These are phyloP conservation scores for Cephaloascus fragrans DNA, from an alignment of 805 yeast genomes.

Conservation along the genomic window DNA sequence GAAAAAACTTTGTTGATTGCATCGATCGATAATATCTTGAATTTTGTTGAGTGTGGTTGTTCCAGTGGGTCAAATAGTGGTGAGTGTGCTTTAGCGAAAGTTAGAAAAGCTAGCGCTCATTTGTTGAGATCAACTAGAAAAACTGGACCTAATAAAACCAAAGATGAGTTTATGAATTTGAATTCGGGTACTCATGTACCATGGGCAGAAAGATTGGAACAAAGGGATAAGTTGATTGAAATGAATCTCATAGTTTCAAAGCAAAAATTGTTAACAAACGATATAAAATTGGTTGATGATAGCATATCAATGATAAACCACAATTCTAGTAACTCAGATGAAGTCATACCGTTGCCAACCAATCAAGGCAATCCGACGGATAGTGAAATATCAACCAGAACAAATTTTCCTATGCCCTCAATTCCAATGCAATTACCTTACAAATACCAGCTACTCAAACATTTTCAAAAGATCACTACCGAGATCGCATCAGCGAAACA, in stretches of 20 bases:
- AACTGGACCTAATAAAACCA: slow-evolving; percentile 19
- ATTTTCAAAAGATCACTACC: slow-evolving; percentile 1
- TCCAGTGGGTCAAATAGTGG: slow-evolving; percentile 24
- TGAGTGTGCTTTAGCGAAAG: slow-evolving; percentile 49
- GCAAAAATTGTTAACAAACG: slow-evolving; percentile 12
- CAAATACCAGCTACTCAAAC: slow-evolving; percentile 3
- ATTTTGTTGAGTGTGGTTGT: slow-evolving; percentile 59
- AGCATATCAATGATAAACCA: neutral
- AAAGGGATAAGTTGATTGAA: slow-evolving; percentile 18
- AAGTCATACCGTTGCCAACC: too few relatives aligned
- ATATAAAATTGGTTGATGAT: neutral
- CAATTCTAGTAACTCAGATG: too few relatives aligned
- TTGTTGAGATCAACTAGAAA: slow-evolving; percentile 51
- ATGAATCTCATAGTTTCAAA: slow-evolving; percentile 12
- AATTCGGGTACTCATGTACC: slow-evolving; percentile 25
- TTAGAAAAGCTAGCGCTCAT: slow-evolving; percentile 52
- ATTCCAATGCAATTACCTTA: neutral
- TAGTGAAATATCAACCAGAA: neutral
- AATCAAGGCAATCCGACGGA: too few relatives aligned
- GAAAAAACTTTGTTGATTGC: slow-evolving; percentile 48
- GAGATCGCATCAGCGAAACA: slow-evolving; percentile 8
- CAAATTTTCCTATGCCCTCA: neutral
- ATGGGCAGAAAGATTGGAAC: slow-evolving; percentile 22
- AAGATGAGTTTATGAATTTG: slow-evolving; percentile 18
- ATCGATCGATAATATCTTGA: slow-evolving; percentile 52